These are phyloP conservation scores for Lodderomyces margitis DNA, from an alignment of 1,139 yeast genomes.

Conservation along the genomic window DNA sequence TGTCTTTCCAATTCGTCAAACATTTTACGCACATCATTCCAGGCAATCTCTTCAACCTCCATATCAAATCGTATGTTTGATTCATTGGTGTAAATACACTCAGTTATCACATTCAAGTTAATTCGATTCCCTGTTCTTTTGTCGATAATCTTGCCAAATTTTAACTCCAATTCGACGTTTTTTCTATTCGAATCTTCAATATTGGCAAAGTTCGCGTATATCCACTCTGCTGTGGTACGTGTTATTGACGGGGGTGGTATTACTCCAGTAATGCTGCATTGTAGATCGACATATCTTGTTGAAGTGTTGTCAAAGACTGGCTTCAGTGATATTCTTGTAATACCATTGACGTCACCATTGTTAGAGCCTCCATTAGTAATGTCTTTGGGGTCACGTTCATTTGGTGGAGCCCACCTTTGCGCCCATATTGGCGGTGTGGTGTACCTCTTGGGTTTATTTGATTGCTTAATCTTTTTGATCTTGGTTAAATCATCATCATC, in stretches of 20 bases:
- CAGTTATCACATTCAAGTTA: slow-evolving; percentile 71
- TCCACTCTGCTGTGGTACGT: slow-evolving; percentile 83
- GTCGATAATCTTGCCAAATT: slow-evolving; percentile 75
- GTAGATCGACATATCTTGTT: slow-evolving; percentile 42
- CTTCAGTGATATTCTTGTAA: slow-evolving; percentile 23
- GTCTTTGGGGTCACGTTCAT: slow-evolving; percentile 11
- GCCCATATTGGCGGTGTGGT: slow-evolving; percentile 80
- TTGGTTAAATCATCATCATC: slow-evolving; percentile 22
- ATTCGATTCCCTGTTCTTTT: slow-evolving; percentile 64
- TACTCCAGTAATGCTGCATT: slow-evolving; percentile 65
- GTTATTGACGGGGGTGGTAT: slow-evolving; percentile 83
- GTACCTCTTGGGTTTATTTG: slow-evolving; percentile 61
- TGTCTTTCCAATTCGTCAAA: slow-evolving; percentile 53
- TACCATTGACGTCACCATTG: slow-evolving; percentile 4
- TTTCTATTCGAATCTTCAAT: slow-evolving; percentile 59
- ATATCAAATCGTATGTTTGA: slow-evolving; percentile 63
- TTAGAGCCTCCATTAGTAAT: slow-evolving; percentile 2
- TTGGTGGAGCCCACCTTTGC: slow-evolving; percentile 61
- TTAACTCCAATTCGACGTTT: slow-evolving; percentile 75
- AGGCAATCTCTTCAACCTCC: slow-evolving; percentile 68
- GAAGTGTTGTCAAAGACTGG: slow-evolving; percentile 35
- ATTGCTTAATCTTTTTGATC: slow-evolving; percentile 20
- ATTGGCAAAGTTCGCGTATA: slow-evolving; percentile 73
- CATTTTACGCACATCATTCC: slow-evolving; percentile 55
- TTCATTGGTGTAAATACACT: slow-evolving; percentile 60